Conservation (phyloP, 306 rosid species). For the Hippophae gyantsensis region DNA sequence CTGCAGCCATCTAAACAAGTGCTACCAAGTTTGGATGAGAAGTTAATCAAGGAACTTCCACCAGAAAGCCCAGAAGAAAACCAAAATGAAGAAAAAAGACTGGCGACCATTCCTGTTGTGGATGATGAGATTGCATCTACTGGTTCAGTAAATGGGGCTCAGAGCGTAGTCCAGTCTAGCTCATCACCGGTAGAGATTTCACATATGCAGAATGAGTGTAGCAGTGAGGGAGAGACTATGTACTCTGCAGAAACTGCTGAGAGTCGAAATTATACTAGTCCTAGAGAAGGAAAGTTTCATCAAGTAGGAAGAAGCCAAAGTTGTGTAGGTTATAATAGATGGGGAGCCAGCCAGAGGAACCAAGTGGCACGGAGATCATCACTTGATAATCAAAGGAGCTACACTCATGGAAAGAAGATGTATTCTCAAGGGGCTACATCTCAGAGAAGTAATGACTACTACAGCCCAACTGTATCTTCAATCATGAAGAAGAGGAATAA, state of each 20-base stretch:
- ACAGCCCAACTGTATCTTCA: constrained; percentile 86
- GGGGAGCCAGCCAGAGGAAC: constrained; percentile 54
- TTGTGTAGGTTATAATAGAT: constrained; percentile 78
- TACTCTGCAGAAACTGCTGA: constrained; percentile 98
- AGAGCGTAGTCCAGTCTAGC: constrained; percentile 71
- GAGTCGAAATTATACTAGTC: constrained; percentile 74
- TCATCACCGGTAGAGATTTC: constrained; percentile 49
- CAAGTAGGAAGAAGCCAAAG: constrained; percentile 95
- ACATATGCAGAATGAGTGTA: constrained; percentile 53
- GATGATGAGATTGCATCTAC: constrained; percentile 60
- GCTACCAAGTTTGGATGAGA: constrained; percentile 35
- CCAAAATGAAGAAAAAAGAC: constrained; percentile 25
- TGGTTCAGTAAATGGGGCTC: constrained; percentile 65
- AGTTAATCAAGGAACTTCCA: constrained; percentile 26
- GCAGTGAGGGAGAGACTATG: constrained; percentile 96
- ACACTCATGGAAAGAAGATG: constrained; percentile 68
- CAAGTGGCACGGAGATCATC: constrained; percentile 46
- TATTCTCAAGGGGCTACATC: constrained; percentile 87
- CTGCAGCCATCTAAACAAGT: constrained; percentile 27
- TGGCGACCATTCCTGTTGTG: constrained; percentile 18
- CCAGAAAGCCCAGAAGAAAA: constrained; percentile 38
- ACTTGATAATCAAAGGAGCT: constrained; percentile 72
- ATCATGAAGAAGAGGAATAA: constrained; percentile 74
- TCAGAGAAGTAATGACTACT: constrained; percentile 86
- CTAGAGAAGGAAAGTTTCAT: constrained; percentile 60